Evolutionary conservation across 139 green algal species (phyloP), one percentile per base, ranked within the genome.

Genomic region (Gonium pectorale): DNA sequence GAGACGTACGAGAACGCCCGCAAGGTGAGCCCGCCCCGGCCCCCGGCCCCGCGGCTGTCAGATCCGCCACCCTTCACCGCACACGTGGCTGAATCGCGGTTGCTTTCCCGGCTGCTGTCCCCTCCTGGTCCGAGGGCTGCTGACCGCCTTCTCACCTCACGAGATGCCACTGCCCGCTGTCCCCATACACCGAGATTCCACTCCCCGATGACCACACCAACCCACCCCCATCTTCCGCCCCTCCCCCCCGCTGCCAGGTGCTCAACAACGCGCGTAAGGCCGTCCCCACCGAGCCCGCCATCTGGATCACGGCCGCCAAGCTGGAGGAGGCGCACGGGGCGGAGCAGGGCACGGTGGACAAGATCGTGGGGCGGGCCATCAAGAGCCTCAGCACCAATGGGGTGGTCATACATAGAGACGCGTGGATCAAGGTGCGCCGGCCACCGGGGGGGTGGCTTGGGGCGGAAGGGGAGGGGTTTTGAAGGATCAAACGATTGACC

Each of bases 221-320:
- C 38, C 3, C 5, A 3, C 67, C 17, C 17, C 38, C 35, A 15
- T 11, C 37, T 74, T 27, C 27, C 37, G 70, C 60, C 73, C 41
- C 19, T 17, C 24, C 38, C 31, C 49, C 35, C 35, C 40, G n/a
- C 40, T 29, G 40, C 22, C 87, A 93, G 89, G 90, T 99, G 67
- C 89, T 99, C 21, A 99, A 99, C 93, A 94, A 93, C 67, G 97
- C 97, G 54, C 93, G 96, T 27, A 93, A 98, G 90, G 95, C 94
- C 5, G 85, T 99, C 26, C 97, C 97, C 26, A 99, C 97, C 0
- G 96, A 98, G 67, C 87, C 89, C 33, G 56, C 87, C 81, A 96
- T 99, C 70, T 99, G 96, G 96, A 95, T 99, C 81, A 97, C 94
- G 29, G 97, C 97, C 11, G 94, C 96, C 52, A 98, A 99, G 90